Evolutionary conservation across 2,329 filamentous ascomycete genomes (phyloP), one percentile per base, ranked within the genome.

Genomic region (Aspergillus tamarii): DNA sequence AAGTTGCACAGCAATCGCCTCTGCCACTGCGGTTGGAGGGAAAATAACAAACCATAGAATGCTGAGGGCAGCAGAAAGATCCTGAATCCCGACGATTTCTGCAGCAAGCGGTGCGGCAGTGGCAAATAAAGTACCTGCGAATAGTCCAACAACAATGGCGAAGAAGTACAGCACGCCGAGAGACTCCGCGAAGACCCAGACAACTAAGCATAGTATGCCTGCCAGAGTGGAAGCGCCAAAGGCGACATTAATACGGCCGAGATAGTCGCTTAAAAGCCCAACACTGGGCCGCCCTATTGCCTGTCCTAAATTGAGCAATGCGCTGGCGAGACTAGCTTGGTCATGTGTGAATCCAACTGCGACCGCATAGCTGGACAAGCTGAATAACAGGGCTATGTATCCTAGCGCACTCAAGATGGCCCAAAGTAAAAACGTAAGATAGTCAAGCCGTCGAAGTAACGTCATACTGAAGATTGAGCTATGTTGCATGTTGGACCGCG

Each of bases 351-450:
- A 80, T 0, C 88, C 87, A 43, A 89, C 82, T 0, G 81, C 80
- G 2, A 80, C 76, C 1, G 86, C 86, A 70, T 87, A 89, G 64
- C 84, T 85, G 0, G 88, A 84, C n/a, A 90, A 74, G 1, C 83
- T 85, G 76, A 88, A 90, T 2, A 89, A 80, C 2, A 90, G 72
- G 1, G 86, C 83, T 11, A 89, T 83, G 64, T 89, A 90, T 2
- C 85, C 88, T 4, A 90, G 76, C 79, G 88, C 85, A 46, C 81
- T 85, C 64, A 88, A 55, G 7, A 62, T 54, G 2, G 55, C 56
- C 59, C 62, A 66, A 3, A 28, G 30, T 1, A 66, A 26, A 3
- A 64, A 26, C 0, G 58, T 28, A 7, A 60, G 6, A 41, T 32
- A 58, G 19, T 48, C 56, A 2, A 12, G 28, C 9, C 28, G n/a